Evolutionary conservation across 129 eudicot species (phyloP).

Genomic region (Artemisia tridentata): DNA sequence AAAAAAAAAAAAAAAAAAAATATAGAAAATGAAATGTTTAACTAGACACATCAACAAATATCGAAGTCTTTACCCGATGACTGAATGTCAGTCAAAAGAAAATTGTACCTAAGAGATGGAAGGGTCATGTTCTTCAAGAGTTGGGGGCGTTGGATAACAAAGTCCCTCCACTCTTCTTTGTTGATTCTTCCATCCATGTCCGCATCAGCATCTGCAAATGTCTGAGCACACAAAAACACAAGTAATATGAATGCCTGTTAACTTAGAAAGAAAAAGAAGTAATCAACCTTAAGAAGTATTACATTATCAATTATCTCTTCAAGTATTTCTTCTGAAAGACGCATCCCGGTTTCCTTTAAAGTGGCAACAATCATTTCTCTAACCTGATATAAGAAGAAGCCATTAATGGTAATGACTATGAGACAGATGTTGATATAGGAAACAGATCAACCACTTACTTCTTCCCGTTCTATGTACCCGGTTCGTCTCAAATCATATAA

Average conservation of each 20-base stretch:
- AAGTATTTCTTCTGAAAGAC: constrained; percentile 48
- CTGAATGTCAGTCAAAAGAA: neutral
- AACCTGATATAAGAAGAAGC: constrained; percentile 30
- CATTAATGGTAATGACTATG: constrained; percentile 1
- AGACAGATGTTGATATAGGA: neutral
- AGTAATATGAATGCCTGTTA: constrained; percentile 1
- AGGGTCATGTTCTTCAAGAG: constrained; percentile 70
- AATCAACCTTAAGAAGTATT: constrained; percentile 12
- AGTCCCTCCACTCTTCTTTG: constrained; percentile 59
- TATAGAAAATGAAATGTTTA: no score
- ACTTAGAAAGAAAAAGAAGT: constrained; percentile 6
- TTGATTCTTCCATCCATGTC: constrained; percentile 55
- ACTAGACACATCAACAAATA: no score
- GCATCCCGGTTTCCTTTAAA: constrained; percentile 47
- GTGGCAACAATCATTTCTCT: constrained; percentile 56
- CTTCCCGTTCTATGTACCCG: constrained; percentile 61
- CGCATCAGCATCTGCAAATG: constrained; percentile 55
- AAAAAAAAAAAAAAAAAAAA: neutral
- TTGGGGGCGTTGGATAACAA: constrained; percentile 49
- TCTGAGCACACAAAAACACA: constrained; percentile 31
- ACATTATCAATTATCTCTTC: constrained; percentile 51
- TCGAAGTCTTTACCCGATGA: no score
- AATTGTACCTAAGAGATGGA: constrained; percentile 48
- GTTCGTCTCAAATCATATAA: constrained; percentile 61
- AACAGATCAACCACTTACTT: constrained; percentile 29